These are phyloP conservation scores for Dendrostoma leiphaemia DNA, from an alignment of 2,329 filamentous ascomycete species.

Conservation along the genomic window DNA sequence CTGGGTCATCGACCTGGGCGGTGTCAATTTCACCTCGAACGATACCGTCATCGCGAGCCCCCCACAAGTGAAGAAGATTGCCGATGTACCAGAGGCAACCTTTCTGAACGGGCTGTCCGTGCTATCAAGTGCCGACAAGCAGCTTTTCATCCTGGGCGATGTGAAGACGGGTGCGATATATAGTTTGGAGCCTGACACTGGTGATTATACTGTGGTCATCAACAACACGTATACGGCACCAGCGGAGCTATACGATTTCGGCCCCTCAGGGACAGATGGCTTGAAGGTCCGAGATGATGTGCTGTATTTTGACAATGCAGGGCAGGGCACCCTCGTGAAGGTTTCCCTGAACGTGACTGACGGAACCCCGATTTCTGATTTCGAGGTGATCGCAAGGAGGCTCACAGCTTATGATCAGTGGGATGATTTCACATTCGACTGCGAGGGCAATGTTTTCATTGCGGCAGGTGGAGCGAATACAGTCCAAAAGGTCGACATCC, in stretches of 20 bases:
- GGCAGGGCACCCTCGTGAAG: conserved; percentile 21
- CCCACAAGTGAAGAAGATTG: conserved; percentile 21
- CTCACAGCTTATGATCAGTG: conserved; percentile 12
- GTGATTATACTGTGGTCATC: conserved; percentile 22
- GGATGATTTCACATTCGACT: conserved; percentile 25
- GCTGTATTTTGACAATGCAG: conserved; percentile 28
- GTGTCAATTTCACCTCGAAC: conserved; percentile 23
- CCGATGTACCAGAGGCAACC: conserved; percentile 21
- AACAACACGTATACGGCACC: conserved; percentile 24
- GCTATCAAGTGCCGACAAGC: conserved; percentile 11
- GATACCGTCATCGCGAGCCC: conserved; percentile 3
- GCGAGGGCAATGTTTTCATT: conserved; percentile 21
- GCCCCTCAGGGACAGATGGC: conserved; percentile 24
- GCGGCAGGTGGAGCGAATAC: conserved; percentile 21
- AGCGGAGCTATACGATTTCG: conserved; percentile 13
- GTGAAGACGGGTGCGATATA: conserved; percentile 24
- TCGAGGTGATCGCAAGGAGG: conserved; percentile 15
- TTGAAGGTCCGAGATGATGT: conserved; percentile 23
- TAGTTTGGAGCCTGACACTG: conserved; percentile 22
- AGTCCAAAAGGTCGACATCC: conserved; percentile 17
- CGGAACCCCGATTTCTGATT: conserved; percentile 18
- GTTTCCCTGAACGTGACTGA: conserved; percentile 19
- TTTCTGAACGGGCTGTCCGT: conserved; percentile 28
- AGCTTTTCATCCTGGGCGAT: conserved; percentile 24
- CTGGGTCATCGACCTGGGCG: conserved; percentile 22